phyloP scores from a whole-genome alignment of 2,329 filamentous ascomycete species.

The Curvularia eragrostidis region DNA sequence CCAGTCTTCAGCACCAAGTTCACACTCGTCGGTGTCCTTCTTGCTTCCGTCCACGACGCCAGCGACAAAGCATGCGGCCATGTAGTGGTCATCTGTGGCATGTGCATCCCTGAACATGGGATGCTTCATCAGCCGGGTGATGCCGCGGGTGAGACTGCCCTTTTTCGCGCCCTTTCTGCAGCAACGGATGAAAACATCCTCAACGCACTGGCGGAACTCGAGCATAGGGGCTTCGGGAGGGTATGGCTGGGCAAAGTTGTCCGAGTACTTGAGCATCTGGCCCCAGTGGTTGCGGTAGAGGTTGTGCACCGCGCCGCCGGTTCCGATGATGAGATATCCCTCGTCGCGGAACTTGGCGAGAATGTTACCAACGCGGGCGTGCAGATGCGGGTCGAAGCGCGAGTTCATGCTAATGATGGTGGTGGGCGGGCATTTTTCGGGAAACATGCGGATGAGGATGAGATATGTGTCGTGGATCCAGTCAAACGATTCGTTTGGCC shows the following conservation, averaged over 20 bases:
- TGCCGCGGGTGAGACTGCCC: conserved; percentile 56
- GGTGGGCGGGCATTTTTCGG: conserved; percentile 67
- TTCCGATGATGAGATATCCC: conserved; percentile 64
- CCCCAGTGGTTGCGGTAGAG: conserved; percentile 71
- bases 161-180: conserved; percentile 56
- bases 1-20: conserved; percentile 43
- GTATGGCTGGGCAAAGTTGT: conserved; percentile 67
- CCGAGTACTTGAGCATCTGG: conserved; percentile 68
- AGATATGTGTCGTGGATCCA: conserved; percentile 78
- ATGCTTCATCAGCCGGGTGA: conserved; percentile 72
- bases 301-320: conserved; percentile 72
- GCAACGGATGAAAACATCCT: conserved; percentile 64
- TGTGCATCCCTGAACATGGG: conserved; percentile 70
- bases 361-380: conserved; percentile 64
- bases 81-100: conserved; percentile 74
- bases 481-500: conserved; percentile 64
- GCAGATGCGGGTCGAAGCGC: conserved; percentile 63
- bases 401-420: conserved; percentile 65
- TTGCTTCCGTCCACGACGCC: conserved; percentile 51
- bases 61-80: conserved; percentile 69
- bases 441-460: conserved; percentile 74
- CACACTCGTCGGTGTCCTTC: conserved; percentile 29
- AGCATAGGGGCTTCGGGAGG: conserved; percentile 67
- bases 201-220: conserved; percentile 70
- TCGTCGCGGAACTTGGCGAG: conserved; percentile 63